phyloP scores from a whole-genome alignment of 202 grass and related monocot genomes.

The Zoysia matrella region DNA sequence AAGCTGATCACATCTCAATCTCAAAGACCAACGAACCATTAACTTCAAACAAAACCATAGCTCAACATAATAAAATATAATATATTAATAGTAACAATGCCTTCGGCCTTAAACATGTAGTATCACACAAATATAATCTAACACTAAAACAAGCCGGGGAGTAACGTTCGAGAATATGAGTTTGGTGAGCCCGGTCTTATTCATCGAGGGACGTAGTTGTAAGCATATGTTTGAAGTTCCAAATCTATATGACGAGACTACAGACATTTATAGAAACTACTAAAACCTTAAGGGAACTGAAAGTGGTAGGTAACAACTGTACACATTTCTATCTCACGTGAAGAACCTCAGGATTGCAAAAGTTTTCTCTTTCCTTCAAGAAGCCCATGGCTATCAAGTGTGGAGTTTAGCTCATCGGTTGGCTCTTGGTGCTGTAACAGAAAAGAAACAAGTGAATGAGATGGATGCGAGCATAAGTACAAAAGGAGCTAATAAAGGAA shows the following conservation, averaged over 20 bases:
- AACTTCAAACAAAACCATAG: conserved; percentile 38
- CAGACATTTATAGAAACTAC: conserved; percentile 47
- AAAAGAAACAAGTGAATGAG: conserved; percentile 24
- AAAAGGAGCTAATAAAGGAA: not conserved
- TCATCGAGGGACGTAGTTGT: conserved; percentile 43
- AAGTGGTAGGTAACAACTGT: conserved; percentile 54
- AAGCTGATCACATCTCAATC: not conserved
- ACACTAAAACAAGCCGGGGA: conserved; percentile 6
- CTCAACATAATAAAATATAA: conserved; percentile 26
- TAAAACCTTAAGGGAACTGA: conserved; percentile 33
- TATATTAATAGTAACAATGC: not conserved
- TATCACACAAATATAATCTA: not conserved
- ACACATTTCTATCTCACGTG: conserved; percentile 57
- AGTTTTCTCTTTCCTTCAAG: conserved; percentile 36
- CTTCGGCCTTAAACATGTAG: conserved; percentile 18
- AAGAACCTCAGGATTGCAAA: conserved; percentile 45
- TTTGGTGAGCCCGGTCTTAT: conserved; percentile 43
- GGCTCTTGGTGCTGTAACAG: conserved; percentile 70
- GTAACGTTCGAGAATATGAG: conserved; percentile 19
- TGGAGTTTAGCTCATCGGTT: conserved; percentile 38
- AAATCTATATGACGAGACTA: conserved; percentile 37
- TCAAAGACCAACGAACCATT: not conserved
- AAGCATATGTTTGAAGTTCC: conserved; percentile 46
- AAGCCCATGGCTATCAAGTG: not conserved
- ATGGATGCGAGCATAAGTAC: not conserved